Percentiles rank a stretch among this genome's conserved stretches.
These are phyloP conservation scores for Bertia moriformis DNA, from an alignment of 2,329 filamentous ascomycete species.

Conservation along the genomic window DNA sequence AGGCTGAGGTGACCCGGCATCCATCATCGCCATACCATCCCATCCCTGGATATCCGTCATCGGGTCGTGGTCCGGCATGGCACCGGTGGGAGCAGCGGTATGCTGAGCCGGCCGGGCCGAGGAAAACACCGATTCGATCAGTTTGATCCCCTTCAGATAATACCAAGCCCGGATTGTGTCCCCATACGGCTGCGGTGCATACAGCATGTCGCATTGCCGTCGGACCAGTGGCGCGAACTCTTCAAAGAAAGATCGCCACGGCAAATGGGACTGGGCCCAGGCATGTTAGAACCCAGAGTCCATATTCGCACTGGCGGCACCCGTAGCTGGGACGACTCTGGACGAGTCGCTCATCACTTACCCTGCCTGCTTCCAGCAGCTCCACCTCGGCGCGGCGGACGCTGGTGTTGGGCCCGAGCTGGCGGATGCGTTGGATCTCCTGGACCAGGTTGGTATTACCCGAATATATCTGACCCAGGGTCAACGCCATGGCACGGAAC, in stretches of 20 bases:
- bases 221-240: conserved; percentile 24
- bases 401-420: conserved; percentile 19
- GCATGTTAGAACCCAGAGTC: background rate
- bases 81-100: too few species aligned
- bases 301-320: background rate
- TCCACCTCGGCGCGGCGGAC: conserved; percentile 34
- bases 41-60: background rate
- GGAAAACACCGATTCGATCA: conserved; percentile 24
- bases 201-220: conserved; percentile 26
- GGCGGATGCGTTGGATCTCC: conserved; percentile 18
- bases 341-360: too few species aligned
- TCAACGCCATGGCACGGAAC: background rate
- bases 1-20: too few species aligned
- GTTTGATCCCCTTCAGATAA: conserved; percentile 21
- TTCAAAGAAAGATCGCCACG: conserved; percentile 17
- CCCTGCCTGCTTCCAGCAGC: conserved; percentile 33
- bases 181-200: conserved; percentile 15
- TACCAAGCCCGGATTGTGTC: conserved; percentile 22
- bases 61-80: too few species aligned
- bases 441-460: conserved; percentile 14
- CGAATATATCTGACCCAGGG: conserved; percentile 16
- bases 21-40: background rate
- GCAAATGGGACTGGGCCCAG: background rate
- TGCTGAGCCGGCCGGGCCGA: conserved; percentile 4
- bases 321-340: background rate